Base-by-base conservation (phyloP, 83 land plant genomes). In the Larix sibirica region DNA sequence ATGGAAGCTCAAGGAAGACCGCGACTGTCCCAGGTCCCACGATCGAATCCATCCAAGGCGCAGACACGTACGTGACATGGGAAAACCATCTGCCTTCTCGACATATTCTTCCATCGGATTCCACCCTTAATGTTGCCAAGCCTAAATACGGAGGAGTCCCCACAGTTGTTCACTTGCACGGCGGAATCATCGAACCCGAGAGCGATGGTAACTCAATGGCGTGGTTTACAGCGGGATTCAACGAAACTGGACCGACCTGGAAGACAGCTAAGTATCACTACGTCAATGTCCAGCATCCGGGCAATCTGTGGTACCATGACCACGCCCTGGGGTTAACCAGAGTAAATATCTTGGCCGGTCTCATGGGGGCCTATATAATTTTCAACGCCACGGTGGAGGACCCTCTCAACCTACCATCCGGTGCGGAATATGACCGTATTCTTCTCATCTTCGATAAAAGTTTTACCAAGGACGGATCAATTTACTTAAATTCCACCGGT, bases 1-100 rank as follows among this genome's bases (percentile, higher is more conserved):
- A 82, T 82, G 97, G 99, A 14, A 75, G 73, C 8, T 83, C 89
- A 23, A 70, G 47, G 78, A 70, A 67, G 67, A 59, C 89, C 0
- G 97, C 99, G 16, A 93, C 90, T 1, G 89, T 93, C 3, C 99
- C 99, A 14, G 99, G 99, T 12, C 99, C 99, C 5, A 95, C 93
- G 12, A 93, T 96, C 73, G 94, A 93, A 73, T 92, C 94, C 77
- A 83, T 88, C 20, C 83, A 82, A 5, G 96, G 96, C 2, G 81
- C 92, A 9, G 66, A 69, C n/a, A 88, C 97, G 47, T 58, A 84
- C 31, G 83, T 96, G 2, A 88, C 59, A 60, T 96, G 97, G 97
- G 84, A 65, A 58, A 96, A 96, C 85, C 92, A 91, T 79, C 98
- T 96, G 60, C 96, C 96, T n/a, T 5, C 70, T n/a, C 66, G 82